Percentiles rank a stretch among this genome's conserved stretches.
phyloP scores from a whole-genome alignment of 2,329 filamentous ascomycete genomes.

The Bisporella sp. region DNA sequence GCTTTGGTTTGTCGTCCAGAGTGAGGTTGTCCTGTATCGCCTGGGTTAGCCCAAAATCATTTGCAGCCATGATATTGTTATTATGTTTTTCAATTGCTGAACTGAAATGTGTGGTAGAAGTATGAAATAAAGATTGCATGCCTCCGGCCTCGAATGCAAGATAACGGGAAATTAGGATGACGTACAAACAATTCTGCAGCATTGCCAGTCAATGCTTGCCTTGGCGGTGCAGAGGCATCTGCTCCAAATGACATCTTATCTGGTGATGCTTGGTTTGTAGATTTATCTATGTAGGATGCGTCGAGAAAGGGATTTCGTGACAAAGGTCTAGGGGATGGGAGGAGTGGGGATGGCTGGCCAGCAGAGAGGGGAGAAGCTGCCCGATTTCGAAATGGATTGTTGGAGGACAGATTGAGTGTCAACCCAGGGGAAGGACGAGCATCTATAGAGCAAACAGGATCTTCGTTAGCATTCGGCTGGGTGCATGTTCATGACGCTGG shows the following conservation, averaged over 20 bases:
- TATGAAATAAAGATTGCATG: not conserved
- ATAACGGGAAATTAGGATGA: conserved; percentile 24
- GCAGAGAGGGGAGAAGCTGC: conserved; percentile 50
- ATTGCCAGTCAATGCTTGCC: conserved; percentile 36
- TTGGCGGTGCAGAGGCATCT: conserved; percentile 23
- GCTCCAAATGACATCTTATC: conserved; percentile 44
- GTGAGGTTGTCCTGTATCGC: conserved; percentile 55
- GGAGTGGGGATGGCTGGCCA: conserved; percentile 49
- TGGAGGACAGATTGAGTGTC: conserved; percentile 60
- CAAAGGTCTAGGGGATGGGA: conserved; percentile 48
- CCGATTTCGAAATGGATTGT: conserved; percentile 76
- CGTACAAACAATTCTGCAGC: conserved; percentile 73
- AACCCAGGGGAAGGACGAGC: conserved; percentile 38
- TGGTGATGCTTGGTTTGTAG: conserved; percentile 26
- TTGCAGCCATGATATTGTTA: conserved; percentile 3
- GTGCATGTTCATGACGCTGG: conserved; percentile 19
- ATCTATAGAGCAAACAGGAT: conserved; percentile 22
- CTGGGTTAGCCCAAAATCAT: conserved; percentile 26
- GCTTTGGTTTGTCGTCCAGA: conserved; percentile 51
- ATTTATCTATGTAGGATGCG: conserved; percentile 25
- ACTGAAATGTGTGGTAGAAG: too few relatives aligned
- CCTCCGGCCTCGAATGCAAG: not conserved
- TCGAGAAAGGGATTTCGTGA: conserved; percentile 75
- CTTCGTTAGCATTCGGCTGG: conserved; percentile 21
- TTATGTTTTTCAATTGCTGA: not conserved